Evolutionary conservation across 139 green algal species (phyloP).

Genomic region (Chlorella sp.): DNA sequence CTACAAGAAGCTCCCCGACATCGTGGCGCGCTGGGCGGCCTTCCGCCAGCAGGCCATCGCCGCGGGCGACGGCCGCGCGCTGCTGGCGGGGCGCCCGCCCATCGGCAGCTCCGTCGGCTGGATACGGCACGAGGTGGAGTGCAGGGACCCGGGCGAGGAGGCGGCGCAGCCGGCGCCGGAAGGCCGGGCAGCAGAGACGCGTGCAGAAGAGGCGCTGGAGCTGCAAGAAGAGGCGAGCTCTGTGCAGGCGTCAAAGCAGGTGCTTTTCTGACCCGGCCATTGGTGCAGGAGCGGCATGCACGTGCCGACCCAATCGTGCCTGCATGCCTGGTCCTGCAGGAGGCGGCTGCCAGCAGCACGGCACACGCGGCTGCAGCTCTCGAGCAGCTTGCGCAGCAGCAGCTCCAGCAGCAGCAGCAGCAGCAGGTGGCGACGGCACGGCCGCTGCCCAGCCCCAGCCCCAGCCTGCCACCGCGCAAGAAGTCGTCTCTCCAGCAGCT

Average conservation of each 20-base stretch:
- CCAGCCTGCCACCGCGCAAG: not conserved
- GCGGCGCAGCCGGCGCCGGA: no score
- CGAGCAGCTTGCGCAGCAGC: not conserved
- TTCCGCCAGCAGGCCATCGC: conserved; percentile 36
- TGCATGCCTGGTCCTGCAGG: not conserved
- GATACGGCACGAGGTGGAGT: conserved; percentile 29
- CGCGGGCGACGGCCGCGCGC: conserved; percentile 13
- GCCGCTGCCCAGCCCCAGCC: not conserved
- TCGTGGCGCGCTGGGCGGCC: conserved; percentile 39
- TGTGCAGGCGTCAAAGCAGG: not conserved
- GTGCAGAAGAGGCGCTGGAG: not conserved
- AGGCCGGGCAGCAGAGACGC: no score
- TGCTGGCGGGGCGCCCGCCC: conserved; percentile 41
- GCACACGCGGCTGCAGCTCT: not conserved
- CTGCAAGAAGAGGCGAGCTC: not conserved
- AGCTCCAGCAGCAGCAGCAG: not conserved
- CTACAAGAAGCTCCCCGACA: conserved; percentile 38
- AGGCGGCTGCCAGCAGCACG: not conserved
- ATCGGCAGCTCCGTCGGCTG: conserved; percentile 29
- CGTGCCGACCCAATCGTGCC: not conserved
- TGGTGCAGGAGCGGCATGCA: not conserved
- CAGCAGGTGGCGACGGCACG: not conserved
- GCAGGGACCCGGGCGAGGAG: no score
- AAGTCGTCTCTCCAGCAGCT: not conserved
- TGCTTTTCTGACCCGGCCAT: not conserved